These are phyloP conservation scores for Zanthoxylum bungeanum DNA, from an alignment of 345 rosid species.

Conservation along the genomic window DNA sequence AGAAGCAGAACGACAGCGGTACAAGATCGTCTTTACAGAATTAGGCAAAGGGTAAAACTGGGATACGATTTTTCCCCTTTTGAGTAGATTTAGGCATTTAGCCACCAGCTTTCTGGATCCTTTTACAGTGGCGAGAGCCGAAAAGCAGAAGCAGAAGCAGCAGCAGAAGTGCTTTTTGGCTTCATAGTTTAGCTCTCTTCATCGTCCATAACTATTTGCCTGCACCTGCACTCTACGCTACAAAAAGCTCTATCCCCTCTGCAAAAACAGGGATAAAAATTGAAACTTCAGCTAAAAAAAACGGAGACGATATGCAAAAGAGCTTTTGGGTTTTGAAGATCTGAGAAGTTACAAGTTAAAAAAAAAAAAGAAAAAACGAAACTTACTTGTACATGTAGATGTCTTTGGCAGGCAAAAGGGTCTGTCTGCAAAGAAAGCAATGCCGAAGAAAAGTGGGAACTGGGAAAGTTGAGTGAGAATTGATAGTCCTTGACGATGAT, in stretches of 20 bases:
- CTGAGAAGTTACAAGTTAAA: too few relatives aligned
- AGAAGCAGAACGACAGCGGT: constrained; percentile 30
- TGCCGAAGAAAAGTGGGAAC: constrained; percentile 49
- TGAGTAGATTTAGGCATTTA: constrained; percentile 58
- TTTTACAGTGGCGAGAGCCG: constrained; percentile 43
- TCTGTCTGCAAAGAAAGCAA: constrained; percentile 68
- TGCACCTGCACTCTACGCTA: constrained; percentile 89
- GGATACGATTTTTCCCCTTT: neutral
- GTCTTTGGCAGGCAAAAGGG: constrained; percentile 65
- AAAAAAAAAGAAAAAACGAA: too few relatives aligned
- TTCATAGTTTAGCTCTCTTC: constrained; percentile 46
- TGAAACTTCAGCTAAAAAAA: neutral
- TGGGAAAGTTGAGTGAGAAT: neutral
- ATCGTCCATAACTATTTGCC: constrained; percentile 80
- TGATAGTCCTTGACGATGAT: neutral
- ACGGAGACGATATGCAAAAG: neutral
- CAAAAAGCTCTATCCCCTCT: constrained; percentile 87
- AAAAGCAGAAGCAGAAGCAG: too few relatives aligned
- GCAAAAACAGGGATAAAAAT: neutral
- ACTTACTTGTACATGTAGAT: constrained; percentile 98
- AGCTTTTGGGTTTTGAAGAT: neutral
- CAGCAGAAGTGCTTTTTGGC: constrained; percentile 24
- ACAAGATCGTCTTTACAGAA: constrained; percentile 27
- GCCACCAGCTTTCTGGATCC: constrained; percentile 55
- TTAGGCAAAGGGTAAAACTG: constrained; percentile 31